These are phyloP conservation scores for Botryobasidium botryosum DNA, from an alignment of 768 basidiomycete genomes.

Conservation along the genomic window DNA sequence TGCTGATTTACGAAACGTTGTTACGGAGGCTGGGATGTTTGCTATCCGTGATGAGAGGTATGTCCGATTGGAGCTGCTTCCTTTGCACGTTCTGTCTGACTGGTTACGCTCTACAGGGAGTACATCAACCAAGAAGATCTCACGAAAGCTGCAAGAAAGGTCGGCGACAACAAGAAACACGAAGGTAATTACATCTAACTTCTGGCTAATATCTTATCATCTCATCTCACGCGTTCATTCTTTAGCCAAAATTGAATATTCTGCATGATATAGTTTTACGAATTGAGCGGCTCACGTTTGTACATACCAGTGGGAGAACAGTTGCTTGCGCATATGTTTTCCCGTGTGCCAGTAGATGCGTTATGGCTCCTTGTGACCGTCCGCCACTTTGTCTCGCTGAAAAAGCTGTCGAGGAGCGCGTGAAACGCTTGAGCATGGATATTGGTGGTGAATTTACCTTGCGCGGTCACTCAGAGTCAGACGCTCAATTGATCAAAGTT, in stretches of 20 bases:
- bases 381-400: too few relatives aligned
- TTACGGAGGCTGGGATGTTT: slow-evolving; percentile 96
- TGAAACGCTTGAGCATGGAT: too few relatives aligned
- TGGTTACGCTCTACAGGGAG: slow-evolving; percentile 32
- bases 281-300: too few relatives aligned
- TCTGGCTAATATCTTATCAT: background rate
- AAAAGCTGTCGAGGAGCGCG: too few relatives aligned
- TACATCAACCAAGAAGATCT: slow-evolving; percentile 89
- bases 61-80: slow-evolving; percentile 16
- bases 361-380: too few relatives aligned
- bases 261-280: too few relatives aligned
- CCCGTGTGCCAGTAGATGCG: too few relatives aligned
- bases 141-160: slow-evolving; percentile 89
- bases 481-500: too few relatives aligned
- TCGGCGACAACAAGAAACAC: slow-evolving; percentile 93
- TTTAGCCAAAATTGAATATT: background rate
- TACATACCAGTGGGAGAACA: too few relatives aligned
- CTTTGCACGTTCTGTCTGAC: slow-evolving; percentile 4
- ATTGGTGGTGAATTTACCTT: too few relatives aligned
- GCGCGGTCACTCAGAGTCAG: too few relatives aligned
- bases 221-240: background rate
- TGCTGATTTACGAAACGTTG: slow-evolving; percentile 87
- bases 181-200: slow-evolving; percentile 48
- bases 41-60: slow-evolving; percentile 91
- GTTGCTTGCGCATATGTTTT: too few relatives aligned